Evolutionary conservation across 495 filamentous ascomycete genomes (phyloP).

Genomic region (Lepidopterella palustris): DNA sequence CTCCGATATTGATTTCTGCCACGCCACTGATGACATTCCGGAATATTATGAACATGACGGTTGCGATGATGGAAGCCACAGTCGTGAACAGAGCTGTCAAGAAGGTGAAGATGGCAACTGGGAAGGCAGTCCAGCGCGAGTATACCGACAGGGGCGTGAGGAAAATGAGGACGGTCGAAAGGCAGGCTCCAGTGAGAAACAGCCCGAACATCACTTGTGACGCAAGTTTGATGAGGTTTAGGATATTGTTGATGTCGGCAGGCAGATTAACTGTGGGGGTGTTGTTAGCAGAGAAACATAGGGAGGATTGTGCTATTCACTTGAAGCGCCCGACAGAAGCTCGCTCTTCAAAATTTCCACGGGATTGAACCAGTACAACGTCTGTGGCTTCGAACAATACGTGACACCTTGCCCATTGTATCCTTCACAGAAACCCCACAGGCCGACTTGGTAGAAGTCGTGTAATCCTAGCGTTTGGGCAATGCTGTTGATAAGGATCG

Average conservation of each 20-base stretch:
- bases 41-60: conserved; percentile 75
- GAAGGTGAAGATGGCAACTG: conserved; percentile 55
- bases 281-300: neutral
- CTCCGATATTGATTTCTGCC: conserved; percentile 66
- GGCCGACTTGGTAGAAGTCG: conserved; percentile 88
- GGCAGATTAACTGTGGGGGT: conserved; percentile 62
- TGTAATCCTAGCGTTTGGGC: conserved; percentile 83
- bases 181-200: conserved; percentile 62
- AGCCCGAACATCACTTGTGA: conserved; percentile 87
- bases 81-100: conserved; percentile 58
- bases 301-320: conserved; percentile 39
- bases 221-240: conserved; percentile 68
- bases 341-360: conserved; percentile 70
- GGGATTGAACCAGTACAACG: conserved; percentile 85
- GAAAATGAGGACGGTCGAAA: conserved; percentile 64
- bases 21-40: conserved; percentile 57
- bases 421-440: conserved; percentile 89
- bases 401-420: conserved; percentile 68
- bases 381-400: conserved; percentile 58
- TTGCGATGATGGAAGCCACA: conserved; percentile 65
- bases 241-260: conserved; percentile 58
- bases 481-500: conserved; percentile 73
- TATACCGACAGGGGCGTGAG: conserved; percentile 51
- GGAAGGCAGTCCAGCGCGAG: conserved; percentile 48
- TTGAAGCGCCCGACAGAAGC: conserved; percentile 71